These are phyloP conservation scores for Withania somnifera DNA, from an alignment of 305 asterid species.

Conservation along the genomic window DNA sequence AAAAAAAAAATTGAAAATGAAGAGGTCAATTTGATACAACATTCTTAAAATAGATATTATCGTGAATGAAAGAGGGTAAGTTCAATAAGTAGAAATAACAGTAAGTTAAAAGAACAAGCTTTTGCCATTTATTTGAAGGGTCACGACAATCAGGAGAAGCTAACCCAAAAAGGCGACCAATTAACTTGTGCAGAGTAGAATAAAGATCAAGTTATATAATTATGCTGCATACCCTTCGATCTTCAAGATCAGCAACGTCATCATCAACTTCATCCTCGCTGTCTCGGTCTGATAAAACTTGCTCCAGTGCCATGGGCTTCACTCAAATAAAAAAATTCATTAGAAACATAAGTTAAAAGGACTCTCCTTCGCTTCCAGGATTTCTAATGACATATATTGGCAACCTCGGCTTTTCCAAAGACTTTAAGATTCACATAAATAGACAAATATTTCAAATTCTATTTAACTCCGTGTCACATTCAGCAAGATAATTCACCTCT, in stretches of 20 bases:
- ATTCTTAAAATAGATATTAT: neutral
- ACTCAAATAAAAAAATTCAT: neutral
- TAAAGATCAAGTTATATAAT: neutral
- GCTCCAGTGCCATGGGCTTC: constrained; percentile 97
- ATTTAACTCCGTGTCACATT: neutral
- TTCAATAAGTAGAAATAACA: neutral
- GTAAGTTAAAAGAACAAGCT: neutral
- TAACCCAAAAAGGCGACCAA: neutral
- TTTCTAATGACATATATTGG: neutral
- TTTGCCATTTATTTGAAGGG: neutral
- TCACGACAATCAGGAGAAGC: neutral
- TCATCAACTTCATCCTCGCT: constrained; percentile 99
- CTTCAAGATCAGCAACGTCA: constrained; percentile 99
- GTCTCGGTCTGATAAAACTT: constrained; percentile 87
- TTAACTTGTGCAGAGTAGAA: neutral
- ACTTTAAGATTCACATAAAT: neutral
- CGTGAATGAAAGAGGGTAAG: neutral
- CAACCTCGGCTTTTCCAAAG: neutral
- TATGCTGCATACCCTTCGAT: constrained; percentile 63
- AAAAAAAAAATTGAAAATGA: neutral
- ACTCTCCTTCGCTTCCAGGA: neutral
- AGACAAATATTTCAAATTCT: neutral
- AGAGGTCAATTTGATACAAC: neutral
- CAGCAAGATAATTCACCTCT: constrained; percentile 1
- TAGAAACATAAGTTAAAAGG: neutral